Conservation (phyloP, 495 filamentous ascomycete species). For the Trichoderma orchidacearum region DNA sequence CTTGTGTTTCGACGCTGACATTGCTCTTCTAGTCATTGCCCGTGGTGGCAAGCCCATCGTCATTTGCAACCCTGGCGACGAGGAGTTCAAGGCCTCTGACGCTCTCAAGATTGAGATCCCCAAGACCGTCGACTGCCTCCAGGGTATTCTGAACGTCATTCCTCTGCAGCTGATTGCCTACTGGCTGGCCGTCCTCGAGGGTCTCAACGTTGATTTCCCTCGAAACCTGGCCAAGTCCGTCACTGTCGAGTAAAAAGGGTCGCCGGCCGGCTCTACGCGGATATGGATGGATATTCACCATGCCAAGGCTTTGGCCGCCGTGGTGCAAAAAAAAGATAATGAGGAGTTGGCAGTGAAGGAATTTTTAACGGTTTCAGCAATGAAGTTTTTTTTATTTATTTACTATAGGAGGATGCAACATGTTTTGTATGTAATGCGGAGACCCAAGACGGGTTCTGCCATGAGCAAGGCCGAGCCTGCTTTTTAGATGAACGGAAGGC, state of each 20-base stretch:
- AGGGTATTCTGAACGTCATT: conserved; percentile 95
- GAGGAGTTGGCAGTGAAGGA: background rate
- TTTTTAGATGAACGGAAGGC: background rate
- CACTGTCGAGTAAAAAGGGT: conserved; percentile 80
- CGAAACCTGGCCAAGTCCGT: conserved; percentile 97
- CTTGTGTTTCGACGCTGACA: background rate
- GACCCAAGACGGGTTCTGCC: background rate
- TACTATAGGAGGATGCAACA: background rate
- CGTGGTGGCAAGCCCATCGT: conserved; percentile 91
- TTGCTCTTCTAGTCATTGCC: conserved; percentile 57
- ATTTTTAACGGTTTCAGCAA: background rate
- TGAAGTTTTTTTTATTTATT: background rate
- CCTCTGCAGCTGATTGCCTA: conserved; percentile 95
- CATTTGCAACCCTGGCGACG: conserved; percentile 85
- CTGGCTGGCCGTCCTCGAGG: conserved; percentile 93
- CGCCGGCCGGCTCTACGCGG: background rate
- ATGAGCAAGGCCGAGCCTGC: background rate
- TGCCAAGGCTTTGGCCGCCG: background rate
- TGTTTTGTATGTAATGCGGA: background rate
- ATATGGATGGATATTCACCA: background rate
- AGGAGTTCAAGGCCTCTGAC: conserved; percentile 73
- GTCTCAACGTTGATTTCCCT: conserved; percentile 94
- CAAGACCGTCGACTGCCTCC: conserved; percentile 85
- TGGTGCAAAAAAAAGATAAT: background rate
- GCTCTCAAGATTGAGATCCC: conserved; percentile 97